Evolutionary conservation across 305 asterid genomes (phyloP).

Genomic region (Fraxinus angustifolia): DNA sequence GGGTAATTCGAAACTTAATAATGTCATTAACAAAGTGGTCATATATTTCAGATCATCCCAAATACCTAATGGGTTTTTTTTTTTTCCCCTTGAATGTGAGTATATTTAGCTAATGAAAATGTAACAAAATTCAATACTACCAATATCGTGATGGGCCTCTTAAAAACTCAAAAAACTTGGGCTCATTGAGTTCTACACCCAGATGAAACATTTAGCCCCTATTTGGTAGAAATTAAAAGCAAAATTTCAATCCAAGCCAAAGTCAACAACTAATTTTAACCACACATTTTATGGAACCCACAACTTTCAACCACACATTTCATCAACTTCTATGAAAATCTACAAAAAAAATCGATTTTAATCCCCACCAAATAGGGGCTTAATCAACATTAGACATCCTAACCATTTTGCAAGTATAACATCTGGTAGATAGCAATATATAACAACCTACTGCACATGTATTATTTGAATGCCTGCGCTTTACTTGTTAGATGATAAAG

Average conservation of each 20-base stretch:
- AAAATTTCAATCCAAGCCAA: neutral
- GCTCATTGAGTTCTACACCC: neutral
- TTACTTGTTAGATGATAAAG: neutral
- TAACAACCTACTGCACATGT: neutral
- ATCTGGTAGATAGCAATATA: neutral
- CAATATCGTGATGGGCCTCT: neutral
- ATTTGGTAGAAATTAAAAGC: neutral
- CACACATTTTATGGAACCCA: neutral
- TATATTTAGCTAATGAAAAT: neutral
- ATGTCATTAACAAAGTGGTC: conserved; percentile 3
- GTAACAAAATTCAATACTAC: neutral
- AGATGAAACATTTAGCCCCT: neutral
- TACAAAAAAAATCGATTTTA: neutral
- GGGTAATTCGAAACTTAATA: neutral
- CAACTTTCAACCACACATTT: neutral
- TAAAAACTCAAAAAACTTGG: neutral
- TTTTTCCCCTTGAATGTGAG: conserved; percentile 4
- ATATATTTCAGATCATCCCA: neutral
- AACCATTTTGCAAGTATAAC: conserved; percentile 16
- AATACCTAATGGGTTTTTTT: neutral
- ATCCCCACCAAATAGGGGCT: neutral
- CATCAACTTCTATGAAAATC: neutral
- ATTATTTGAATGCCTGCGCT: neutral
- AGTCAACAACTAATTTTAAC: neutral
- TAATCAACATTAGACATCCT: conserved; percentile 3